Percentiles rank a stretch among this genome's conserved stretches.
phyloP scores from a whole-genome alignment of 352 stramenopile genomes.

The Phytophthora multivora region DNA sequence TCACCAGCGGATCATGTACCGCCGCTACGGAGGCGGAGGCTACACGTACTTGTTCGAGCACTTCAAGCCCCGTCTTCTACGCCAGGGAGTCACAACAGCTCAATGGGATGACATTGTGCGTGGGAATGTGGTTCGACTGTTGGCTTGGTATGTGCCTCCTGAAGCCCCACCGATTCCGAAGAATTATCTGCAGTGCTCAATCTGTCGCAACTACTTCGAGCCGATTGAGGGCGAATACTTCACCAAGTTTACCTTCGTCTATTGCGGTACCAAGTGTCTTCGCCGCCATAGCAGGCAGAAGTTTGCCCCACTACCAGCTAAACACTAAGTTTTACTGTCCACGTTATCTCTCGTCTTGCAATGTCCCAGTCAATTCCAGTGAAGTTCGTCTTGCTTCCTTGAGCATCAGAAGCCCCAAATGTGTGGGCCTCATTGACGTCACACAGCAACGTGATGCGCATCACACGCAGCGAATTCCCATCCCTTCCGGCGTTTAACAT shows the following conservation, averaged over 20 bases:
- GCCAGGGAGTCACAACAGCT: conserved; percentile 32
- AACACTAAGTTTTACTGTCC: not conserved
- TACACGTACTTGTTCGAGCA: conserved; percentile 63
- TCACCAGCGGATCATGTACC: conserved; percentile 70
- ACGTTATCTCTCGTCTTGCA: not conserved
- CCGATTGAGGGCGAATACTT: conserved; percentile 88
- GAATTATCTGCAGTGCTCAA: conserved; percentile 75
- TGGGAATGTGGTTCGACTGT: conserved; percentile 48
- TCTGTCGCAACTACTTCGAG: conserved; percentile 77
- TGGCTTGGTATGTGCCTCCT: conserved; percentile 70
- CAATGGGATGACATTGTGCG: conserved; percentile 54
- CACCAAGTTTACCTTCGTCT: conserved; percentile 84
- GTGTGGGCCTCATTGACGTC: conserved; percentile 16
- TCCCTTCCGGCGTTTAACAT: conserved; percentile 10
- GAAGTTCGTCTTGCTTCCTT: conserved; percentile 5
- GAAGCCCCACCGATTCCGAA: conserved; percentile 63
- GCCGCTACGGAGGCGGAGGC: conserved; percentile 68
- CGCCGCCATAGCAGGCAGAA: conserved; percentile 68
- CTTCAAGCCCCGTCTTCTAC: conserved; percentile 51
- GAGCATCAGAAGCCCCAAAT: conserved; percentile 2
- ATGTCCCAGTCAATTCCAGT: not conserved
- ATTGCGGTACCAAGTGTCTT: conserved; percentile 86
- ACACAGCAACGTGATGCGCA: conserved; percentile 14
- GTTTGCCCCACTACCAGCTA: conserved; percentile 37
- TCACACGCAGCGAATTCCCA: conserved; percentile 14